Conservation (phyloP, 1,284 basidiomycete species). For the Heterobasidion annosum region DNA sequence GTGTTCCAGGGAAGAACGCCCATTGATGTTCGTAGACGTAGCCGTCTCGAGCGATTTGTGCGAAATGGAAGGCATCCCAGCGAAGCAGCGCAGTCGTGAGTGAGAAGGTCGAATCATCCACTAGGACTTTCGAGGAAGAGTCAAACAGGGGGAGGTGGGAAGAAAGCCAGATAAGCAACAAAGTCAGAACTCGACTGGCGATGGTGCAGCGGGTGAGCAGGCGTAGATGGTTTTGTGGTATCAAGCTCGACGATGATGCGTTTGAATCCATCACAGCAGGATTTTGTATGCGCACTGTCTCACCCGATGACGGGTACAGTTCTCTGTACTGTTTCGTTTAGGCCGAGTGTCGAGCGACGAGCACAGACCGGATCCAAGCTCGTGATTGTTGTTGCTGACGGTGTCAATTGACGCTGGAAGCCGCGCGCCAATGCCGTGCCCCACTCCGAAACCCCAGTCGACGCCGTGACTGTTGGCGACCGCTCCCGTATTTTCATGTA, state of each 20-base stretch:
- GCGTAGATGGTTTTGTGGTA: conserved; percentile 3
- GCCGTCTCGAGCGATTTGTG: conserved; percentile 50
- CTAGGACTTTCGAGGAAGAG: conserved; percentile 30
- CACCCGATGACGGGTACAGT: too few species aligned
- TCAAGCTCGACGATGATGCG: background rate
- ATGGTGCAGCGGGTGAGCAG: conserved; percentile 9
- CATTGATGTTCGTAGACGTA: conserved; percentile 80
- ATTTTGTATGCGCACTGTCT: too few species aligned
- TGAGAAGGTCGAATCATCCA: conserved; percentile 12
- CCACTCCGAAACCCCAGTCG: too few species aligned
- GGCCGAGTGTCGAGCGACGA: too few species aligned
- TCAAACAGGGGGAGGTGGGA: conserved; percentile 32
- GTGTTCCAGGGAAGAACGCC: conserved; percentile 79
- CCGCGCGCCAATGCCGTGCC: too few species aligned
- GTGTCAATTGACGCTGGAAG: too few species aligned
- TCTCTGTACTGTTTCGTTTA: too few species aligned
- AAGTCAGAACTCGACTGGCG: conserved; percentile 23
- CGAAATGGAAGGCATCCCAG: conserved; percentile 89
- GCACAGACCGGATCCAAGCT: too few species aligned
- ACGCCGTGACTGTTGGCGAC: too few species aligned
- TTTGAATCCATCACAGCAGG: background rate
- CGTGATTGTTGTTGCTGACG: too few species aligned
- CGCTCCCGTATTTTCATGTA: background rate
- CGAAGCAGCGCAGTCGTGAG: conserved; percentile 41
- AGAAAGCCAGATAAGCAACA: conserved; percentile 19